These are phyloP conservation scores for Populus ilicifolia DNA, from an alignment of 345 rosid species.

Conservation along the genomic window DNA sequence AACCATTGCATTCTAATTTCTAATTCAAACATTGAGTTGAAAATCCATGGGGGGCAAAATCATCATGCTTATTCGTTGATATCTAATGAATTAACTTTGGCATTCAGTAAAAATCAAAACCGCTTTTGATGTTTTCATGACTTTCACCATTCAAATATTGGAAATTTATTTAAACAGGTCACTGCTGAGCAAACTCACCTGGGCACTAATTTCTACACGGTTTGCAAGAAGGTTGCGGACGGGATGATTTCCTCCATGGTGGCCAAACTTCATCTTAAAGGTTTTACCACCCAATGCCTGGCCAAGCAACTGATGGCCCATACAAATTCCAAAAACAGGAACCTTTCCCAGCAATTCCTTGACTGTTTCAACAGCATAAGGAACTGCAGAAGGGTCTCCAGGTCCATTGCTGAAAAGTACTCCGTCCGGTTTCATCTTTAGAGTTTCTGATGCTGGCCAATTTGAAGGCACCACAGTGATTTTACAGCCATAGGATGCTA, in stretches of 20 bases:
- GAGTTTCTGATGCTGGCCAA: slow-evolving; percentile 78
- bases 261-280: slow-evolving; percentile 96
- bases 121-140: background rate
- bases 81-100: background rate
- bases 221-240: slow-evolving; percentile 63
- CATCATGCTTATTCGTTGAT: background rate
- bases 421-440: slow-evolving; percentile 86
- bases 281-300: slow-evolving; percentile 97
- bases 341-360: slow-evolving; percentile 75
- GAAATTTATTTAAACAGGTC: background rate
- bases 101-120: background rate
- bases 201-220: slow-evolving; percentile 91
- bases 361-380: slow-evolving; percentile 86
- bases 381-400: slow-evolving; percentile 96
- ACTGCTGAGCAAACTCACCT: slow-evolving; percentile 40
- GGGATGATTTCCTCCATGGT: slow-evolving; percentile 97
- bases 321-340: slow-evolving; percentile 94
- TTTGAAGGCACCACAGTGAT: slow-evolving; percentile 85
- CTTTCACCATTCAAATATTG: background rate
- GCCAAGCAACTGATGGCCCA: slow-evolving; percentile 97
- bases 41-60: background rate
- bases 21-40: background rate
- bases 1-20: background rate
- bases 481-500: slow-evolving; percentile 84
- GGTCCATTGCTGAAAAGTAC: slow-evolving; percentile 98